Percentiles rank a stretch among this genome's conserved stretches.
These are phyloP conservation scores for Parietaria judaica DNA, from an alignment of 306 rosid genomes.

Conservation along the genomic window DNA sequence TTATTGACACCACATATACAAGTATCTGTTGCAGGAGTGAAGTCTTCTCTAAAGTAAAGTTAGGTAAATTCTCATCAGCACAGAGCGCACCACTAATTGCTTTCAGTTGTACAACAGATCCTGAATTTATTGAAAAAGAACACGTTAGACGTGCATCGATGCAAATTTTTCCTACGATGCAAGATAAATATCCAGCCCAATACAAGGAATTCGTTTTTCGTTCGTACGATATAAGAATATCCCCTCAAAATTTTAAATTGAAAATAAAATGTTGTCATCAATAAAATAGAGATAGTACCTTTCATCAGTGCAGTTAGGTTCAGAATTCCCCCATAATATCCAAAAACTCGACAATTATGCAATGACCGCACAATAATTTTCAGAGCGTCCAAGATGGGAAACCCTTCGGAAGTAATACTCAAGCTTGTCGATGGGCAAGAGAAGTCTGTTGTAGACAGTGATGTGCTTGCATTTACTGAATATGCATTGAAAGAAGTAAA, in stretches of 20 bases:
- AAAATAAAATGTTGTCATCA: background rate
- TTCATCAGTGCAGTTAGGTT: conserved; percentile 88
- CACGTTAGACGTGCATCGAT: conserved; percentile 8
- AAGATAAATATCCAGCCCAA: background rate
- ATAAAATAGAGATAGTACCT: conserved; percentile 41
- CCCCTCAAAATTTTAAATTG: too few relatives aligned
- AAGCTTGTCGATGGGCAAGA: conserved; percentile 50
- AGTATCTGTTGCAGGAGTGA: conserved; percentile 71
- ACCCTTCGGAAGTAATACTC: conserved; percentile 69
- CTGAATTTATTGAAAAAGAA: conserved; percentile 38
- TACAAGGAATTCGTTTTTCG: background rate
- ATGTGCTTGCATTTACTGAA: conserved; percentile 55
- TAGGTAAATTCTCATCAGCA: conserved; percentile 58
- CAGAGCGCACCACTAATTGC: conserved; percentile 62
- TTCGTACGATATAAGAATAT: too few relatives aligned
- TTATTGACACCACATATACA: conserved; percentile 60
- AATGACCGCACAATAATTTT: conserved; percentile 61
- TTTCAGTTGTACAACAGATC: conserved; percentile 89
- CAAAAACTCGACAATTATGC: conserved; percentile 87
- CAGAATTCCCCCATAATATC: conserved; percentile 85
- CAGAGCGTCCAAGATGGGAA: conserved; percentile 65
- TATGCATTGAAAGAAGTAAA: conserved; percentile 19
- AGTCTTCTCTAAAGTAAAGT: conserved; percentile 46
- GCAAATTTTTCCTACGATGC: background rate
- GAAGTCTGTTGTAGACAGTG: conserved; percentile 43